Percentiles rank a stretch among this genome's conserved stretches.
phyloP scores from a whole-genome alignment of 1,284 basidiomycete genomes.

The Afroboletus lepidellus region DNA sequence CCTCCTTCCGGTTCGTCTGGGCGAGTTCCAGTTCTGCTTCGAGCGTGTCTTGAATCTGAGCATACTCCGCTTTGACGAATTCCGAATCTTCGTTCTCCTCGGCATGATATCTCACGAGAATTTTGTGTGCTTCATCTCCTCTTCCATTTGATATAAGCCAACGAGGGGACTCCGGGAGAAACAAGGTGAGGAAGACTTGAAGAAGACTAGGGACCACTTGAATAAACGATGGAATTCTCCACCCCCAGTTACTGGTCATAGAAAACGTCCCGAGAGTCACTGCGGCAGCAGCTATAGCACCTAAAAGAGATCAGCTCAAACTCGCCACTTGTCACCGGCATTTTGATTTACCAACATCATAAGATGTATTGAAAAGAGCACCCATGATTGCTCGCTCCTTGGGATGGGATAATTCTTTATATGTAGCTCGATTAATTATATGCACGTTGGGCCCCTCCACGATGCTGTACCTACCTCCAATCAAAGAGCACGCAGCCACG shows the following conservation, averaged over 20 bases:
- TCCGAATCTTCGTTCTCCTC: slow-evolving; percentile 16
- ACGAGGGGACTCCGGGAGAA: slow-evolving; percentile 60
- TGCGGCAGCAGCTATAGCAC: slow-evolving; percentile 19
- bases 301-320: slow-evolving; percentile 8
- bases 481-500: slow-evolving; percentile 16
- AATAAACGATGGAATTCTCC: slow-evolving; percentile 32
- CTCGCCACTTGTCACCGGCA: not conserved
- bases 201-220: slow-evolving; percentile 51
- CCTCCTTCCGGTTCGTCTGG: not conserved
- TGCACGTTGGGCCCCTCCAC: not conserved
- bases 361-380: slow-evolving; percentile 7
- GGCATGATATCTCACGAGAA: slow-evolving; percentile 17
- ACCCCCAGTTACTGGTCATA: slow-evolving; percentile 47
- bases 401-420: slow-evolving; percentile 4
- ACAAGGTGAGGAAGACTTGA: slow-evolving; percentile 48
- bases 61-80: slow-evolving; percentile 16
- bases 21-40: not conserved
- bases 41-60: slow-evolving; percentile 31
- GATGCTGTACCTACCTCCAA: slow-evolving; percentile 15
- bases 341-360: slow-evolving; percentile 9
- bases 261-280: slow-evolving; percentile 49
- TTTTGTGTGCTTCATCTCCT: slow-evolving; percentile 36
- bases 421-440: not conserved
- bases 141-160: slow-evolving; percentile 57
- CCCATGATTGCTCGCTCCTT: slow-evolving; percentile 14